Base-by-base conservation (phyloP, 148 eudicot genomes). In the Pharnaceum exiguum region DNA sequence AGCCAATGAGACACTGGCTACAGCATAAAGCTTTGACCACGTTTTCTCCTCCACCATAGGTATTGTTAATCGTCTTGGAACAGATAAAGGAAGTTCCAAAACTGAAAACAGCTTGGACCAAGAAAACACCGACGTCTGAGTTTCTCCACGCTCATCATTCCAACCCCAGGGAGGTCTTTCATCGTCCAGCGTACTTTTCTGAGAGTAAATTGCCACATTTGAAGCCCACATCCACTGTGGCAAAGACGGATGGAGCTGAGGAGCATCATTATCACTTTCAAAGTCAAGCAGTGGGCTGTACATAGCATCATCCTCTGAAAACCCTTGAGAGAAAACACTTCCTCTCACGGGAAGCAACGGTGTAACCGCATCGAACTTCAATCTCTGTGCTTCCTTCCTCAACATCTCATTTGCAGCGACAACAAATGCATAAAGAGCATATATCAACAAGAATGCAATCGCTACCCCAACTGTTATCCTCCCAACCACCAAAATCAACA, bases 221-320 rank as follows among this genome's bases (percentile, higher is more conserved):
- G 98, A 85, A 29, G 96, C 96, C 96, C 98, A 91, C 98, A 91
- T 91, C 96, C 98, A 91, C 51, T 82, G 94, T 60, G 98, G 94
- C 68, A 91, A 71, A 7, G 96, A 91, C 55, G 71, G 66, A 57
- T 70, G 81, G n/a, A 81, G 79, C 37, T 61, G 71, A 7, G 69
- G 54, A 28, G 73, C 55, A 59, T 80, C 81, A 60, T 12, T 55
- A 31, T 72, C 85, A 21, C 77, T 80, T 63, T 83, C 97, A 47
- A 86, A 62, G 62, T 89, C 90, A 26, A 86, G 85, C 64, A 86
- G 71, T 21, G 90, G 82, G 55, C 66, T 79, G 33, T 78, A 74
- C 7, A 85, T 48, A 21, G 82, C 77, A 8, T 83, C 86, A 17
- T 77, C 87, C 42, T 83, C 82, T 7, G 27, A 51, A 42, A 49